Evolutionary conservation across 257 asterid species (phyloP).

Genomic region (Coffea canephora): DNA sequence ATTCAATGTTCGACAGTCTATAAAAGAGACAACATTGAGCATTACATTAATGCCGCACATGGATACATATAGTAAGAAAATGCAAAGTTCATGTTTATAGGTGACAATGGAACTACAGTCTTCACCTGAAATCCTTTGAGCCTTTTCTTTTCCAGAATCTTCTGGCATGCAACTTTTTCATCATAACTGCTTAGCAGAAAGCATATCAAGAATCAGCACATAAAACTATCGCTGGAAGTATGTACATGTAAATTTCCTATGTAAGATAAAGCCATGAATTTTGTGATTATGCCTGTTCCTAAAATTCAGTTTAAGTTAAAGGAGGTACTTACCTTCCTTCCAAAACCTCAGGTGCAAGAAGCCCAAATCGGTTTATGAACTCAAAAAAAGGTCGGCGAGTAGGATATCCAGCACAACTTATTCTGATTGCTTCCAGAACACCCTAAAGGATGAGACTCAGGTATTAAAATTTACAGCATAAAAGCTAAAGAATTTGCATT

Average conservation of each 20-base stretch:
- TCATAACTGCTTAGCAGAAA: slow-evolving; percentile 63
- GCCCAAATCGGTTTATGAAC: slow-evolving; percentile 90
- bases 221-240: background rate
- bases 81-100: background rate
- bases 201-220: slow-evolving; percentile 21
- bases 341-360: slow-evolving; percentile 89
- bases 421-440: slow-evolving; percentile 97
- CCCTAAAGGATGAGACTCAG: slow-evolving; percentile 57
- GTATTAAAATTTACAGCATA: slow-evolving; percentile 32
- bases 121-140: slow-evolving; percentile 86
- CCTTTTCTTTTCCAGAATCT: slow-evolving; percentile 87
- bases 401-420: slow-evolving; percentile 97
- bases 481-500: background rate
- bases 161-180: slow-evolving; percentile 77
- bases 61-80: background rate
- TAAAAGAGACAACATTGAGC: too few relatives aligned
- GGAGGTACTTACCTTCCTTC: slow-evolving; percentile 59
- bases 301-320: slow-evolving; percentile 23
- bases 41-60: background rate
- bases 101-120: slow-evolving; percentile 2
- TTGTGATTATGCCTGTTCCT: slow-evolving; percentile 10
- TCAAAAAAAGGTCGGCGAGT: slow-evolving; percentile 97
- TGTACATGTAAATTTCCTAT: background rate
- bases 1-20: background rate
- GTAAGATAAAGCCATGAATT: slow-evolving; percentile 15